Conservation (phyloP, 1,284 basidiomycete genomes). For the Fomitopsis betulina region DNA sequence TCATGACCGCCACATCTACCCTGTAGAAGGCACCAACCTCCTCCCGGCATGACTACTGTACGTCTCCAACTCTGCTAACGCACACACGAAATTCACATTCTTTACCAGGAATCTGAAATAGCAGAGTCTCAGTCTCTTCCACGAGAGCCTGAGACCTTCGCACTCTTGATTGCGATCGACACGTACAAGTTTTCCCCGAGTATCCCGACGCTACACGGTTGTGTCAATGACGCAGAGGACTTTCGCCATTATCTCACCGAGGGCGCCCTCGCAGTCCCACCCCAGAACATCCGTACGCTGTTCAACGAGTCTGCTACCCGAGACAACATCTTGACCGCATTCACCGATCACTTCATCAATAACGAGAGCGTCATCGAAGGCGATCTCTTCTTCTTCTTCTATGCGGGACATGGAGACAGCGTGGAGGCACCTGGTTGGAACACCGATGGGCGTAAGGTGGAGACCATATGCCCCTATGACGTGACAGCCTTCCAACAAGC, state of each 20-base stretch:
- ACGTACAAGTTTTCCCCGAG: too few relatives aligned
- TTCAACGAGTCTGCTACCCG: neutral
- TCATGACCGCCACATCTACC: too few relatives aligned
- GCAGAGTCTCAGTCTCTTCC: too few relatives aligned
- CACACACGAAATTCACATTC: too few relatives aligned
- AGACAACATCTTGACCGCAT: neutral
- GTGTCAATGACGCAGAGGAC: neutral
- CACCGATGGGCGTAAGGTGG: neutral
- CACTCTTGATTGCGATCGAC: neutral
- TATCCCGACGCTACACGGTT: neutral
- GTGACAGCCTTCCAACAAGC: neutral
- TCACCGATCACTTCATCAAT: neutral
- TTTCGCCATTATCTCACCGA: neutral
- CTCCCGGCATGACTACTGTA: too few relatives aligned
- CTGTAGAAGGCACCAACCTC: too few relatives aligned
- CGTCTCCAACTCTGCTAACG: too few relatives aligned
- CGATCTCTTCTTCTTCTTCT: slow-evolving; percentile 5
- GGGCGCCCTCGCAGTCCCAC: neutral
- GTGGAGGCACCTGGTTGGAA: neutral
- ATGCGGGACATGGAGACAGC: neutral
- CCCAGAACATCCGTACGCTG: neutral
- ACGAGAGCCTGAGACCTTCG: neutral
- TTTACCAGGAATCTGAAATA: too few relatives aligned
- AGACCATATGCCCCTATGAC: neutral
- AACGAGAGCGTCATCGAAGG: neutral